Evolutionary conservation across 768 basidiomycete genomes (phyloP).

Genomic region (Kwoniella dejecticola): DNA sequence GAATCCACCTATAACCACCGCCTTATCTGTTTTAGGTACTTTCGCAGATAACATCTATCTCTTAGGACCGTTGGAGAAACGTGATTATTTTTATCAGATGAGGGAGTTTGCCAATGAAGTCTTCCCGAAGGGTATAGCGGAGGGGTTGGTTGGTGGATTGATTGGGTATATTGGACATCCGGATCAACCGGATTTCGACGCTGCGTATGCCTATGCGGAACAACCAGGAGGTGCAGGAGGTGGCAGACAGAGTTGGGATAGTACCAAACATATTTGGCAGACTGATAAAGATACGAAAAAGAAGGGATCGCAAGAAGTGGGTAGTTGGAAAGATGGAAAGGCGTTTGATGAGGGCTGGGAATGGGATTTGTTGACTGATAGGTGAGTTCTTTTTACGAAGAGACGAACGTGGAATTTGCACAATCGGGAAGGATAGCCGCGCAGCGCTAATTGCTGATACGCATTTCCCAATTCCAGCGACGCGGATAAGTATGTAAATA

Average conservation of each 20-base stretch:
- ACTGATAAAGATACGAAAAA: constrained; percentile 40
- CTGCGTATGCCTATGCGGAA: too few relatives aligned
- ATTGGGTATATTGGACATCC: constrained; percentile 16
- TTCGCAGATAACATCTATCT: constrained; percentile 46
- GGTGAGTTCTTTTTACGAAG: constrained; percentile 26
- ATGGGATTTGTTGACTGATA: constrained; percentile 47
- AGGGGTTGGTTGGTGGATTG: constrained; percentile 19
- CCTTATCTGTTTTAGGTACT: constrained; percentile 37
- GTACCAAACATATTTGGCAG: constrained; percentile 47
- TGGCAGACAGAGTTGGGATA: constrained; percentile 30
- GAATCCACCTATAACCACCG: constrained; percentile 14
- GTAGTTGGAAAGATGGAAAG: constrained; percentile 39
- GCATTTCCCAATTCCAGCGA: constrained; percentile 18
- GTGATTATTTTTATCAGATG: constrained; percentile 21
- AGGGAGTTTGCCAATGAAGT: constrained; percentile 28
- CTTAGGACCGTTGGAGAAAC: constrained; percentile 21
- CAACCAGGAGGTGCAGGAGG: not conserved
- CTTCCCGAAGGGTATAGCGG: constrained; percentile 27
- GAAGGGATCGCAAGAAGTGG: constrained; percentile 23
- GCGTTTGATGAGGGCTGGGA: constrained; percentile 48
- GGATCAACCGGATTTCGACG: not conserved
- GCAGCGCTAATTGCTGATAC: too few relatives aligned
- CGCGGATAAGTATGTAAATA: constrained; percentile 32
- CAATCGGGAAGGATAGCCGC: too few relatives aligned
- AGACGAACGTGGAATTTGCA: too few relatives aligned